Percentiles rank a stretch among this genome's conserved stretches.
Evolutionary conservation across 805 yeast species (phyloP).

Genomic region (Ogataea chonburiensis): DNA sequence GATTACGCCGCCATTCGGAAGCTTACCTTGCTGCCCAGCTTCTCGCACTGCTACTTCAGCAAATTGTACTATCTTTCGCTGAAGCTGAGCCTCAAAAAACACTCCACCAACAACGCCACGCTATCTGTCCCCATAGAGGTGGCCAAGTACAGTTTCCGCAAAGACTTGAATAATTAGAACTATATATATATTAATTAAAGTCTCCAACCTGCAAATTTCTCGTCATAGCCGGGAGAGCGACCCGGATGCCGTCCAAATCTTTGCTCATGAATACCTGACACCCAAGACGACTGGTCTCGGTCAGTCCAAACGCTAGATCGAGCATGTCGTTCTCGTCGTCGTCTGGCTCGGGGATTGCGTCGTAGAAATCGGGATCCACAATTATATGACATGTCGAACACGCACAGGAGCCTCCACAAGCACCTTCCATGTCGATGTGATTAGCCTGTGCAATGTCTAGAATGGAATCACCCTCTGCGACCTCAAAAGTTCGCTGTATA

Average conservation of each 20-base stretch:
- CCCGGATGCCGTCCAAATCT: conserved; percentile 88
- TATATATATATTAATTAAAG: conserved; percentile 44
- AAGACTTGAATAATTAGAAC: conserved; percentile 1
- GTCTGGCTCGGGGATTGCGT: conserved; percentile 87
- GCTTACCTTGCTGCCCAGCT: conserved; percentile 22
- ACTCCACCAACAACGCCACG: conserved; percentile 14
- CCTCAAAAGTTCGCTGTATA: conserved; percentile 75
- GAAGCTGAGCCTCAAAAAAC: conserved; percentile 18
- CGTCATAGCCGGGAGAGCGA: conserved; percentile 97
- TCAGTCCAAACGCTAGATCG: conserved; percentile 94
- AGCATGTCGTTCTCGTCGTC: conserved; percentile 99
- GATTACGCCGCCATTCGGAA: conserved; percentile 16
- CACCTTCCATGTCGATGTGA: conserved; percentile 94
- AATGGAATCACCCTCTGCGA: conserved; percentile 86
- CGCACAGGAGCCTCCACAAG: conserved; percentile 99
- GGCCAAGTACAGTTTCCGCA: conserved; percentile 15
- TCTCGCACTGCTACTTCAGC: conserved; percentile 20
- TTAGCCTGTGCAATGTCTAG: conserved; percentile 94
- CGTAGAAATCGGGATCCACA: conserved; percentile 93
- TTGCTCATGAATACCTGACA: conserved; percentile 90
- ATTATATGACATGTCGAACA: conserved; percentile 97
- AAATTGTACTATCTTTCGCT: conserved; percentile 22
- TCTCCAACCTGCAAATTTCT: conserved; percentile 84
- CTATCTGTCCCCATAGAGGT: conserved; percentile 26
- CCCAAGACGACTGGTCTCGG: conserved; percentile 94